phyloP scores from a whole-genome alignment of 2,329 filamentous ascomycete species.

The Ophiostoma himal-ulmi region DNA sequence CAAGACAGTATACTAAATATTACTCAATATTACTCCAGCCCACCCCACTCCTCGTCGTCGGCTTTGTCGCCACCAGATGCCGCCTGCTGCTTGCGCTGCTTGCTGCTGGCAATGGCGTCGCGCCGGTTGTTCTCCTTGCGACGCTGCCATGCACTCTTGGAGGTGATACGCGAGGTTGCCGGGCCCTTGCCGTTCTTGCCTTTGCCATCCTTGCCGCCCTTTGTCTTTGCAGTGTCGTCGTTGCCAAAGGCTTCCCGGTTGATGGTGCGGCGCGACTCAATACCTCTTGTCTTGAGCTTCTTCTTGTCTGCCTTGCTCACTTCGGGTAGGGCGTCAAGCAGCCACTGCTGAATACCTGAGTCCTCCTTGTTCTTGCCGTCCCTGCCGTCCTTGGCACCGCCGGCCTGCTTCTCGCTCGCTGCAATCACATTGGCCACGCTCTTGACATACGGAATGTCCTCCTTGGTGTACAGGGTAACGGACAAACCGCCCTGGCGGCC shows the following conservation, averaged over 20 bases:
- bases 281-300: constrained; percentile 72
- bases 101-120: constrained; percentile 58
- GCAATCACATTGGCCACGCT: constrained; percentile 90
- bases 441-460: constrained; percentile 84
- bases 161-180: constrained; percentile 61
- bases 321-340: constrained; percentile 79
- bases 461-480: constrained; percentile 91
- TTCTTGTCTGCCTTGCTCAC: constrained; percentile 79
- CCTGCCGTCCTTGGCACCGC: neutral
- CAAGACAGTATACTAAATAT: neutral
- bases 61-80: constrained; percentile 18
- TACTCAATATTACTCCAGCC: constrained; percentile 29
- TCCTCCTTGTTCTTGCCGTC: constrained; percentile 1
- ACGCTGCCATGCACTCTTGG: constrained; percentile 71
- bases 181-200: constrained; percentile 15
- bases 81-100: constrained; percentile 44
- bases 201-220: neutral
- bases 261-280: constrained; percentile 57
- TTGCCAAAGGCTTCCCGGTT: constrained; percentile 7
- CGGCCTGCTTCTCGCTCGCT: constrained; percentile 67
- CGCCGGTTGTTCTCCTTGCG: constrained; percentile 60
- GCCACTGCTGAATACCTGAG: constrained; percentile 64
- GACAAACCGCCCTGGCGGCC: constrained; percentile 82
- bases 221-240: neutral
- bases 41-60: constrained; percentile 30